Evolutionary conservation across 2,329 filamentous ascomycete genomes (phyloP), one percentile per base, ranked within the genome.

Genomic region (Talaromyces sp.): DNA sequence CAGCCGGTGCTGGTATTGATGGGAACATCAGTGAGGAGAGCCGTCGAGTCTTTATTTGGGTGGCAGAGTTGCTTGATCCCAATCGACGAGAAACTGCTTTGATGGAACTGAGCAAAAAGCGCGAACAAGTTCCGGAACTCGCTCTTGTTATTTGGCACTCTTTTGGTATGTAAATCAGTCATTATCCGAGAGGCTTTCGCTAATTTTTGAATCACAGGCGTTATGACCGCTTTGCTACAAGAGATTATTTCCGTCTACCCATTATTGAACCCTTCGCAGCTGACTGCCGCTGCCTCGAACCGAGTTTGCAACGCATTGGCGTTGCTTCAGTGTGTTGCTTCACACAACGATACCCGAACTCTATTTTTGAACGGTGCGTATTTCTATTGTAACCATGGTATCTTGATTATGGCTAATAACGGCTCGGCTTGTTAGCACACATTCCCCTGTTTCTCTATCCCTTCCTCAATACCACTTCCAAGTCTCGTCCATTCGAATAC

Each of bases 191-290:
- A 50, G 28, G 19, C 7, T 8, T 45, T 25, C 28, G 19, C 36
- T 50, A 19, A 51, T 33, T 53, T 43, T 7, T 28, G 25, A 28
- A 11, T 35, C n/a, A 17, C 41, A 96, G 91, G 92, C 68, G 94
- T 99, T 69, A 99, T 99, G 94, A 97, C 94, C 46, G 96, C 91
- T 56, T 81, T 99, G 22, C 83, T 97, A 35, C 93, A 97, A 75
- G 94, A 99, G 77, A 99, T 99, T 72, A 99, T 99, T 70, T 97
- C 93, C 10, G 94, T 99, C 57, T 99, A 99, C 72, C 95, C 91
- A 28, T 84, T 99, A 4, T 84, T 99, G 67, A 99, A 96, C 73
- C 94, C 94, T 5, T 97, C 91, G 52, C 93, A 97, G 77, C 84
- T 99, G 67, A 99, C 94, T 7, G 94, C 94, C 2, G 92, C 94